Base-by-base conservation (phyloP, 2,329 filamentous ascomycete species). In the Stagonosporopsis tanaceti region DNA sequence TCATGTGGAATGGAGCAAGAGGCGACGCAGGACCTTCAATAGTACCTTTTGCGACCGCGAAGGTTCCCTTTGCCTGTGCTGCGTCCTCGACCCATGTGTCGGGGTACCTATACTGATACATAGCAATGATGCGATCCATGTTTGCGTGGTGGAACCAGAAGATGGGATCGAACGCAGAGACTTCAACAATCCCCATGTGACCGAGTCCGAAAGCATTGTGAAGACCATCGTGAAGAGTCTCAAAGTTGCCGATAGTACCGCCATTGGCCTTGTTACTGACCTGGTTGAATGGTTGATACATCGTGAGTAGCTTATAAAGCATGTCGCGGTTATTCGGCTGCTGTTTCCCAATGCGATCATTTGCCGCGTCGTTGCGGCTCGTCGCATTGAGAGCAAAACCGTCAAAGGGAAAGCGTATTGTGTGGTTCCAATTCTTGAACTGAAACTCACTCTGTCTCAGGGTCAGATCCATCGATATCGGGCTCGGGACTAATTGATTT, bases 141-240 rank as follows among this genome's bases (percentile, higher is more conserved):
- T 57, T 57, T 6, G 44, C 38, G 30, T 74, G 72, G 56, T 74
- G 72, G 11, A 74, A 67, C 70, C 71, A 74, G 46, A 74, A 74
- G 1, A 72, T 56, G 0, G 72, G 69, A 48, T 74, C 72, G 25
- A 68, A 74, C 6, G 72, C 70, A 6, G 72, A 71, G 4, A 67
- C 63, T 39, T 72, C 70, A 4, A 68, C 55, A 17, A 73, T 71
- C 6, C 72, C 71, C 69, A 74, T 74, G 24, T 74, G 65, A 1
- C 89, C 88, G 8, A 72, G 52, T 1, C 71, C 70, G 28, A 74
- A 73, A 4, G 61, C 57, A 22, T 69, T 73, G 44, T 74, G 72
- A 17, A 74, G 53, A 9, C 68, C 66, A 51, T 73, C 71, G 22
- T 74, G 71, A 1, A 74, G 61, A 1, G 70, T 72, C 47, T 73